Percentiles rank a stretch among this genome's conserved stretches.
phyloP scores from a whole-genome alignment of 2,329 filamentous ascomycete species.

The Orbilia ellipsospora region DNA sequence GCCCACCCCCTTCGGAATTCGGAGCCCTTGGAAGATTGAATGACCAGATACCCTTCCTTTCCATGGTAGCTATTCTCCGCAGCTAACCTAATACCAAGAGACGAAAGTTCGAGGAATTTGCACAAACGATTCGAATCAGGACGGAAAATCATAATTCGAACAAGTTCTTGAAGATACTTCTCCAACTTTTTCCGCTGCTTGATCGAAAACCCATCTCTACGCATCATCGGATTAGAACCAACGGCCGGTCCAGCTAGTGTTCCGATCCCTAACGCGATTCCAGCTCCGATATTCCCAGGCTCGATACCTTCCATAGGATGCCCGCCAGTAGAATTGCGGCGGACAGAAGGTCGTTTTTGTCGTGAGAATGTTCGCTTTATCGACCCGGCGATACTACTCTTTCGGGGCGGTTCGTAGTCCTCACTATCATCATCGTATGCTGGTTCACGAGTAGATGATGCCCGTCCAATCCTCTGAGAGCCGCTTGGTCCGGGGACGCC shows the following conservation, averaged over 20 bases:
- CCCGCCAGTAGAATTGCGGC: constrained; percentile 57
- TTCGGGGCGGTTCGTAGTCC: constrained; percentile 61
- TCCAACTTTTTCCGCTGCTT: constrained; percentile 87
- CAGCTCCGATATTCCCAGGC: constrained; percentile 48
- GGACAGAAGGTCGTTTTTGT: constrained; percentile 66
- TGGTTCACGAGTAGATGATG: constrained; percentile 18
- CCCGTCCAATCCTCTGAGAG: not conserved
- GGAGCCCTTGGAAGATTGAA: constrained; percentile 88
- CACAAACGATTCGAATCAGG: constrained; percentile 95
- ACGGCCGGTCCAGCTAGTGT: constrained; percentile 60
- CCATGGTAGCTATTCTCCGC: constrained; percentile 97
- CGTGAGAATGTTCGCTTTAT: constrained; percentile 59
- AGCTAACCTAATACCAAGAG: constrained; percentile 89
- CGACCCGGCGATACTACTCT: constrained; percentile 50
- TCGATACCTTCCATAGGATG: constrained; percentile 44
- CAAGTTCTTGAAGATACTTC: constrained; percentile 90
- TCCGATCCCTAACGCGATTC: constrained; percentile 63
- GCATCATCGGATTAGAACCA: constrained; percentile 60
- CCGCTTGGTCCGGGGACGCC: constrained; percentile 11
- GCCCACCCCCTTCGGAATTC: constrained; percentile 85
- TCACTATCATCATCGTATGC: constrained; percentile 67
- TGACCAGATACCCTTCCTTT: constrained; percentile 93
- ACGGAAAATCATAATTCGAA: constrained; percentile 95
- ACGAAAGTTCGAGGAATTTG: constrained; percentile 94
- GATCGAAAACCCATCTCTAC: constrained; percentile 75